Evolutionary conservation across 2,329 filamentous ascomycete genomes (phyloP), one percentile per base, ranked within the genome.

Genomic region (Pyrenochaeta sp.): DNA sequence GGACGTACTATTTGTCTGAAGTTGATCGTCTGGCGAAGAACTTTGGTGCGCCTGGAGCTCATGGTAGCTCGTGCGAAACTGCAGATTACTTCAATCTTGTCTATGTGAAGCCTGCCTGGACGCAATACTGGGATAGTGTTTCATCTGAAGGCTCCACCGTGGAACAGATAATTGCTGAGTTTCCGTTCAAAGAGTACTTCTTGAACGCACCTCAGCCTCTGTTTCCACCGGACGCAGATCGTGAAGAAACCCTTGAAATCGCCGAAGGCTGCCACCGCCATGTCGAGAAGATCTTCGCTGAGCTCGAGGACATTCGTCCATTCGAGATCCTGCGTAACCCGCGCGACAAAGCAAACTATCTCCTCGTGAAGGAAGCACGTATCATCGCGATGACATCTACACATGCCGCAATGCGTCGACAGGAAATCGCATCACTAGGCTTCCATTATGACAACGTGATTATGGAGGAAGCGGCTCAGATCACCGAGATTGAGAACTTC

Each of bases 361-460:
- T 99, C 5, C 82, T 99, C 22, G 88, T 91, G 5, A 96, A 91
- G 62, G 93, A 97, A 72, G 95, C 95, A n/a, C 87, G 94, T 23
- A 94, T 99, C 51, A 87, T 99, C 54, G 95, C 94, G 44, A 99
- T 99, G 95, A 99, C 94, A 13, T 95, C 92, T 3, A 99, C 95
- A 0, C 94, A 99, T 71, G 95, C 94, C 4, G 94, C 94, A 1
- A 99, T 99, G 81, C 85, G 91, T 49, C 81, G 93, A 51, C 85
- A 90, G 52, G 93, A 97, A 62, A 97, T 99, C 60, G 88, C 90
- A 1, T 81, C 83, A 11, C 81, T 97, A n/a, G 92, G 92, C 11
- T 99, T 99, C 73, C 90, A 90, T 58, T 99, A 99, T 63, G 92
- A 97, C 76, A 99, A 96, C 54, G 88, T 99, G 9, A 81, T 99